Percentiles rank a stretch among this genome's conserved stretches.
These are phyloP conservation scores for Penicillium brasilianum DNA, from an alignment of 2,329 filamentous ascomycete genomes.

Conservation along the genomic window DNA sequence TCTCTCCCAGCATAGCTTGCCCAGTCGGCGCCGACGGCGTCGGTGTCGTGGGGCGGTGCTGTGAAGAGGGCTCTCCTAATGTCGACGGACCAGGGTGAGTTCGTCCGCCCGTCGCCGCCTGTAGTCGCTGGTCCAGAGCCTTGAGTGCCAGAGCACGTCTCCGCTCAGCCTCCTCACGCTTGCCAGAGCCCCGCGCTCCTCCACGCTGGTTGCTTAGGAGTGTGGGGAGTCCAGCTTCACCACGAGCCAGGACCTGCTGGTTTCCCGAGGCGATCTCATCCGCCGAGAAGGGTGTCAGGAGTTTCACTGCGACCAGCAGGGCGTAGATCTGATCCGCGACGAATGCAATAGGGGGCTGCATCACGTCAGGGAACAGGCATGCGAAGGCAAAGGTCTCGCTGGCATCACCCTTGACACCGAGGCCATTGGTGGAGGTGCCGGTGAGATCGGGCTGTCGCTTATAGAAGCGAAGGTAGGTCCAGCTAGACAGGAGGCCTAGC, in stretches of 20 bases:
- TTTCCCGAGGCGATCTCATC: conserved; percentile 77
- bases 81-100: conserved; percentile 45
- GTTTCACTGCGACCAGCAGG: conserved; percentile 71
- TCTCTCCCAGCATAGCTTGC: conserved; percentile 68
- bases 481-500: conserved; percentile 83
- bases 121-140: conserved; percentile 87
- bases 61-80: conserved; percentile 38
- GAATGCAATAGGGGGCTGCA: conserved; percentile 76
- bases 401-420: conserved; percentile 79
- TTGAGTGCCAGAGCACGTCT: conserved; percentile 87
- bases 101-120: conserved; percentile 72
- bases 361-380: conserved; percentile 87
- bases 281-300: conserved; percentile 85
- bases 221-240: conserved; percentile 65
- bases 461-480: conserved; percentile 96
- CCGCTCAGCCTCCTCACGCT: conserved; percentile 89
- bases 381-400: conserved; percentile 96
- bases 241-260: conserved; percentile 69
- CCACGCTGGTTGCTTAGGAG: conserved; percentile 58
- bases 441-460: conserved; percentile 67
- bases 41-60: conserved; percentile 53
- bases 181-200: conserved; percentile 60
- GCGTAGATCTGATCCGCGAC: conserved; percentile 77
- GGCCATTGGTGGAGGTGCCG: conserved; percentile 58
- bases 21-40: conserved; percentile 61